Evolutionary conservation across 2,329 filamentous ascomycete genomes (phyloP).

Genomic region (Furcasterigmium sp.): DNA sequence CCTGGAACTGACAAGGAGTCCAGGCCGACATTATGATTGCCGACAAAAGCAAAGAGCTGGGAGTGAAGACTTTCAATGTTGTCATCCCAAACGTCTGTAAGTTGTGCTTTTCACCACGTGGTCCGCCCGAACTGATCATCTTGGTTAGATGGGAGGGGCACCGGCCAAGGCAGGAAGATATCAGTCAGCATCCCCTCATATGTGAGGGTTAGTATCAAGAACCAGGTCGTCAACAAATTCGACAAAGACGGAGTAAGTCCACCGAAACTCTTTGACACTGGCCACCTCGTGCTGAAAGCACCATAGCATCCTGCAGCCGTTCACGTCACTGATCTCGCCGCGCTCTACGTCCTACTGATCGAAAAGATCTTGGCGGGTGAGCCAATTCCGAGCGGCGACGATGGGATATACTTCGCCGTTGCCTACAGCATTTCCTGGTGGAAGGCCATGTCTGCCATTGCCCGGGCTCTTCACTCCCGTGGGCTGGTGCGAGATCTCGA

Average conservation of each 20-base stretch:
- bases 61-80: conserved; percentile 22
- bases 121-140: too few relatives aligned
- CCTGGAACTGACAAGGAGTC: not conserved
- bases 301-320: conserved; percentile 12
- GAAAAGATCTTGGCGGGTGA: conserved; percentile 20
- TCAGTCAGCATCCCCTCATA: conserved; percentile 24
- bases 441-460: conserved; percentile 21
- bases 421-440: conserved; percentile 21
- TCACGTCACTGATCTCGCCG: conserved; percentile 24
- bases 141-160: conserved; percentile 24
- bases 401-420: conserved; percentile 27
- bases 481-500: conserved; percentile 19
- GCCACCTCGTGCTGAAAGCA: conserved; percentile 2
- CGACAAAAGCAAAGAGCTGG: conserved; percentile 19
- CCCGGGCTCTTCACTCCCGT: conserved; percentile 17
- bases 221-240: conserved; percentile 24
- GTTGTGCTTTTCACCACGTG: not conserved
- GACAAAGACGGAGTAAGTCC: conserved; percentile 22
- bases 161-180: conserved; percentile 23
- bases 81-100: conserved; percentile 21
- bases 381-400: conserved; percentile 17
- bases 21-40: conserved; percentile 22
- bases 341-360: conserved; percentile 21
- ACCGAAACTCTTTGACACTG: too few relatives aligned
- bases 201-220: conserved; percentile 20